Percentiles rank a stretch among this genome's conserved stretches.
phyloP scores from a whole-genome alignment of 176 grass and related monocot genomes.

The Zoysia pacifica region DNA sequence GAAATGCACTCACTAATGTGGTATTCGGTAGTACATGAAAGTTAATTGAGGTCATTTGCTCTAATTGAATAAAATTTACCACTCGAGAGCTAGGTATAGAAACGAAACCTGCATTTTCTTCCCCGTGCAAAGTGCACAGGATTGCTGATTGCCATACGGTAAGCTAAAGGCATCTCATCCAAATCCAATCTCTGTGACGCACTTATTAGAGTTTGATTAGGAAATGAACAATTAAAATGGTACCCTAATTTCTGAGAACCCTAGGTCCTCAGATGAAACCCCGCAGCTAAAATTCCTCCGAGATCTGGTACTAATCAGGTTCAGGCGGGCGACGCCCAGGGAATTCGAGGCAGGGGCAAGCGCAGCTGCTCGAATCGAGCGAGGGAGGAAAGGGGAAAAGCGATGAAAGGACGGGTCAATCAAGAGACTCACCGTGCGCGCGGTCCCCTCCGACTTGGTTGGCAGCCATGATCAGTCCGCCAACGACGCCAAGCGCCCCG shows the following conservation, averaged over 20 bases:
- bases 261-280: neutral
- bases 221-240: neutral
- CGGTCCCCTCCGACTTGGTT: slow-evolving; percentile 86
- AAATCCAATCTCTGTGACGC: neutral
- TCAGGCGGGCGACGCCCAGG: neutral
- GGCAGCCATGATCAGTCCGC: slow-evolving; percentile 68
- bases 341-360: neutral
- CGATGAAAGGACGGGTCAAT: neutral
- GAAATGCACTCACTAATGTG: neutral
- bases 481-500: slow-evolving; percentile 62
- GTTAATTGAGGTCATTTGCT: neutral
- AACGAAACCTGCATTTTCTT: neutral
- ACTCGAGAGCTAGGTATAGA: neutral
- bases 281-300: neutral
- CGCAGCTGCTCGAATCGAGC: neutral
- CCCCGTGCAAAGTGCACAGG: neutral
- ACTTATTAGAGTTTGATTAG: neutral
- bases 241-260: neutral
- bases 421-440: slow-evolving; percentile 65
- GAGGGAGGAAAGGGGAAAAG: neutral
- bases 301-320: neutral
- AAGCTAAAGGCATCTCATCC: neutral
- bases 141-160: neutral
- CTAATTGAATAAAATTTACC: neutral
- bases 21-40: neutral